Conservation (phyloP, 768 basidiomycete genomes). For the Pholiota conissans region DNA sequence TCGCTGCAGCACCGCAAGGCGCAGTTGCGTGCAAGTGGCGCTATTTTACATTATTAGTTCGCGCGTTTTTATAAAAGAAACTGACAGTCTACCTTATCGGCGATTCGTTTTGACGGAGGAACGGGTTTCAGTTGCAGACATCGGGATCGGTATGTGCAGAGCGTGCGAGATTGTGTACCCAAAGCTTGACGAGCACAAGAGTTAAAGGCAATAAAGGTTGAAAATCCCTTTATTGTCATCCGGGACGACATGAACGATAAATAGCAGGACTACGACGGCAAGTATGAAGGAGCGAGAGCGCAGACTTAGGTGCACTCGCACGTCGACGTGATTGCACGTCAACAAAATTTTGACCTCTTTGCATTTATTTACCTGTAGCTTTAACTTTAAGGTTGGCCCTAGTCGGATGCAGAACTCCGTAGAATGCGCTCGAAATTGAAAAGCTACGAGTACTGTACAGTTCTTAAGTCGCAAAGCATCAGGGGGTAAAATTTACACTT, state of each 20-base stretch:
- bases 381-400: neutral
- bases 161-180: slow-evolving; percentile 28
- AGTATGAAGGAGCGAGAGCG: neutral
- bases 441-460: no score
- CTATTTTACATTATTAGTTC: slow-evolving; percentile 38
- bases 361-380: slow-evolving; percentile 21
- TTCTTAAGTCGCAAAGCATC: no score
- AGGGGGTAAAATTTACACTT: no score
- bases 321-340: neutral
- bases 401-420: no score
- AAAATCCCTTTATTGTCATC: slow-evolving; percentile 47
- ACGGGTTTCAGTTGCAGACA: slow-evolving; percentile 29
- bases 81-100: slow-evolving; percentile 39
- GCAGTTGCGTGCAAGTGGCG: slow-evolving; percentile 75
- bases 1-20: slow-evolving; percentile 53
- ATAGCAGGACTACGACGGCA: neutral
- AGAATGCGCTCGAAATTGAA: no score
- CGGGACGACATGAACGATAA: slow-evolving; percentile 47
- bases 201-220: slow-evolving; percentile 58
- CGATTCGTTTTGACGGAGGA: slow-evolving; percentile 26
- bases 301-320: neutral
- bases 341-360: slow-evolving; percentile 36
- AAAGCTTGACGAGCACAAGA: slow-evolving; percentile 47
- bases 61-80: neutral
- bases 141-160: slow-evolving; percentile 39